These are phyloP conservation scores for Boletus vinaceobasis DNA, from an alignment of 768 basidiomycete species.

Conservation along the genomic window DNA sequence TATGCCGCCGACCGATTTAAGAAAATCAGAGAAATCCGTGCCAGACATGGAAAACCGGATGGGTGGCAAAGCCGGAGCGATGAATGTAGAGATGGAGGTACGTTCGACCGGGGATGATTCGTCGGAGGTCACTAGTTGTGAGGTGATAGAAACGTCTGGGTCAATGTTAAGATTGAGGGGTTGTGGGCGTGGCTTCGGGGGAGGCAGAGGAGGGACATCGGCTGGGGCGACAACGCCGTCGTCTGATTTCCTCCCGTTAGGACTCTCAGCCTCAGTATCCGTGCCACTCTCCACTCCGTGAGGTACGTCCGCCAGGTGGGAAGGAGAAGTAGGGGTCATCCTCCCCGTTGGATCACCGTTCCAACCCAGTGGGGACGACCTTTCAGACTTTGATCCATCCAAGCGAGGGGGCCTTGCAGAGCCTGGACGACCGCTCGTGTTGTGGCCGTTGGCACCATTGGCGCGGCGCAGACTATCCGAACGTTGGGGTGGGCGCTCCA, in stretches of 20 bases:
- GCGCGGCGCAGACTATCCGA: slow-evolving; percentile 26
- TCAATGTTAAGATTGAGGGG: slow-evolving; percentile 27
- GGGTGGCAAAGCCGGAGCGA: slow-evolving; percentile 83
- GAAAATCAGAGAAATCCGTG: slow-evolving; percentile 75
- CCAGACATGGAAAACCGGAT: slow-evolving; percentile 88
- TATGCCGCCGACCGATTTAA: slow-evolving; percentile 54
- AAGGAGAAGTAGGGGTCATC: slow-evolving; percentile 50
- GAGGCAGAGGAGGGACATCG: slow-evolving; percentile 39
- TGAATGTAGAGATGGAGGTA: slow-evolving; percentile 70
- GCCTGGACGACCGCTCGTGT: slow-evolving; percentile 5
- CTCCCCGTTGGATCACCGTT: slow-evolving; percentile 19
- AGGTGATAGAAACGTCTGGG: slow-evolving; percentile 13
- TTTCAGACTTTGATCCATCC: slow-evolving; percentile 18
- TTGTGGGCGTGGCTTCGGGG: slow-evolving; percentile 40
- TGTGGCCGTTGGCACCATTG: slow-evolving; percentile 10
- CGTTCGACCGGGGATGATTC: slow-evolving; percentile 66
- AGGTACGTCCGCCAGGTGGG: slow-evolving; percentile 67
- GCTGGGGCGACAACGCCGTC: slow-evolving; percentile 21
- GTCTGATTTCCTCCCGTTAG: slow-evolving; percentile 34
- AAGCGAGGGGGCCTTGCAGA: slow-evolving; percentile 9
- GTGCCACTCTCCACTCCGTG: slow-evolving; percentile 70
- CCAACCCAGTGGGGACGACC: slow-evolving; percentile 20
- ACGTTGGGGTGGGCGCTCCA: slow-evolving; percentile 36
- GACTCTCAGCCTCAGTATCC: slow-evolving; percentile 61
- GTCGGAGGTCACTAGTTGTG: slow-evolving; percentile 40